Evolutionary conservation across 768 basidiomycete species (phyloP).

Genomic region (Krasilnikovozyma curviuscula): DNA sequence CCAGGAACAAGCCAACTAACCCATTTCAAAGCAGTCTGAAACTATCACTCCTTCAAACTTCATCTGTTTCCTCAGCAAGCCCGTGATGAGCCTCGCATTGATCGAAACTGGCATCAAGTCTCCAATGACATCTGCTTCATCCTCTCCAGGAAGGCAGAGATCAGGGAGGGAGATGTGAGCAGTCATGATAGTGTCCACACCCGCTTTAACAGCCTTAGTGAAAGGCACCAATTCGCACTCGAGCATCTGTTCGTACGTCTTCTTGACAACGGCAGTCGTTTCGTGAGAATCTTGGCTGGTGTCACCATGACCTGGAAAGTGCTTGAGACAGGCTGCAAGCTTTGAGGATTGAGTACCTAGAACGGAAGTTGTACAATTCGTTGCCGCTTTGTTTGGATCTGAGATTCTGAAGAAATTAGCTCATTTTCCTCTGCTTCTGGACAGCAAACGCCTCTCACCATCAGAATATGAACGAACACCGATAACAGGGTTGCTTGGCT

Average conservation of each 20-base stretch:
- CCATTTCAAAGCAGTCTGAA: conserved; percentile 62
- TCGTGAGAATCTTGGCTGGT: conserved; percentile 54
- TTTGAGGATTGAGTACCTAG: conserved; percentile 34
- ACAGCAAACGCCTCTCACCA: too few species aligned
- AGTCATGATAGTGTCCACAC: conserved; percentile 45
- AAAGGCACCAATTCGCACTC: conserved; percentile 44
- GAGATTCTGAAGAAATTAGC: too few species aligned
- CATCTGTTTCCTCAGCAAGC: conserved; percentile 34
- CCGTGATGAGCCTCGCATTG: conserved; percentile 36
- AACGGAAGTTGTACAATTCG: conserved; percentile 34
- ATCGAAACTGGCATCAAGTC: conserved; percentile 42
- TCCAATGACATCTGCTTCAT: conserved; percentile 37
- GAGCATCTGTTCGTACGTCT: conserved; percentile 31
- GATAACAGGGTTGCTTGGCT: conserved; percentile 50
- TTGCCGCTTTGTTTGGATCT: conserved; percentile 40
- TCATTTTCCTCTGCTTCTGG: too few species aligned
- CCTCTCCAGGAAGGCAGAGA: too few species aligned
- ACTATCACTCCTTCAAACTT: conserved; percentile 43
- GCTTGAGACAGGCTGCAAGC: conserved; percentile 46
- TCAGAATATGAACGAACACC: conserved; percentile 52
- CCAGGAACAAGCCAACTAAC: too few species aligned
- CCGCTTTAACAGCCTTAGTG: conserved; percentile 29
- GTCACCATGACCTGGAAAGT: conserved; percentile 58
- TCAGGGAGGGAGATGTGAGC: conserved; percentile 52
- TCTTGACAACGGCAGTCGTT: conserved; percentile 42